Conservation (phyloP, 192 early-diverging fungal species). For the Glomus cerebriforme region DNA sequence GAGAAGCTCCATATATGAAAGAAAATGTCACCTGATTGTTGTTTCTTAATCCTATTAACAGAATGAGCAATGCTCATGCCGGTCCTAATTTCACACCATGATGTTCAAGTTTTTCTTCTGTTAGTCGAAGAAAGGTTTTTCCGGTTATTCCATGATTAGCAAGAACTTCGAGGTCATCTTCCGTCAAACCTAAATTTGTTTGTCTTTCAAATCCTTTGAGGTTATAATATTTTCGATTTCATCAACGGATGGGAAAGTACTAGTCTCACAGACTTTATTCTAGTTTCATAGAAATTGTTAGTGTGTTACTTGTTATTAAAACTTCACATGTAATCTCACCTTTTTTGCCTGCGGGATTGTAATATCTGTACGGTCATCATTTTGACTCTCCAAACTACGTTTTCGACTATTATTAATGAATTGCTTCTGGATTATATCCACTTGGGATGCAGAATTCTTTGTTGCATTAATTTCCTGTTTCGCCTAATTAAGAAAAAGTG, state of each 20-base stretch:
- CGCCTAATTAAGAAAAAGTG: too few relatives aligned
- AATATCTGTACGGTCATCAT: too few relatives aligned
- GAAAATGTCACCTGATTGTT: neutral
- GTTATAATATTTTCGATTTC: neutral
- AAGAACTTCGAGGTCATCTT: constrained; percentile 2
- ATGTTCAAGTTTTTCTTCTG: neutral
- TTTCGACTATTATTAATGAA: too few relatives aligned
- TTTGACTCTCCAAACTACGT: too few relatives aligned
- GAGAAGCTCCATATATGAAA: neutral
- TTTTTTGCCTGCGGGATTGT: too few relatives aligned
- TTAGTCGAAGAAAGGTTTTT: neutral
- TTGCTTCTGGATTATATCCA: too few relatives aligned
- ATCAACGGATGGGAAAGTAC: neutral
- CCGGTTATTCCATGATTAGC: neutral
- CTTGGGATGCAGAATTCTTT: too few relatives aligned
- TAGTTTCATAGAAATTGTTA: neutral
- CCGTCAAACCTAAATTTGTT: neutral
- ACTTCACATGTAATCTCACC: neutral
- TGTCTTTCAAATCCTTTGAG: constrained; percentile 5
- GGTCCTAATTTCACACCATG: neutral
- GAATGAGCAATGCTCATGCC: neutral
- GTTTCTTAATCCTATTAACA: neutral
- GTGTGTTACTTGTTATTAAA: neutral
- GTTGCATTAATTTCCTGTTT: too few relatives aligned
- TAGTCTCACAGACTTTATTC: neutral